Conservation (phyloP, 257 asterid genomes). For the Cruciata laevipes region DNA sequence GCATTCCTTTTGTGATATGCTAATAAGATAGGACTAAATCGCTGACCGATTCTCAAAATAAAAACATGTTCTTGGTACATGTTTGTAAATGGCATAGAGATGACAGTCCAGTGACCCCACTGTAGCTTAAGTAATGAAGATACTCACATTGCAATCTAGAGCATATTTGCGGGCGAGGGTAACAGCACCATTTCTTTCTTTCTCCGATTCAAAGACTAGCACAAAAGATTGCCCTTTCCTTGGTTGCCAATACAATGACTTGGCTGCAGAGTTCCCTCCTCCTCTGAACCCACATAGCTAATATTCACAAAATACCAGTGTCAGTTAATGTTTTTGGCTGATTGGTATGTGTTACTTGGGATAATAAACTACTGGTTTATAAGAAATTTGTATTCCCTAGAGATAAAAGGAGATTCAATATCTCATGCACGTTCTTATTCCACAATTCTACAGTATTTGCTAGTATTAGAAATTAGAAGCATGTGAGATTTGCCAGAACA, state of each 20-base stretch:
- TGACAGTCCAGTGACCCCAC: background rate
- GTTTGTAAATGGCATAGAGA: background rate
- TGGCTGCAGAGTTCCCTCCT: constrained; percentile 92
- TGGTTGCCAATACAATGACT: constrained; percentile 90
- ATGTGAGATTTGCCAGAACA: background rate
- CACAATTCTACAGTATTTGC: background rate
- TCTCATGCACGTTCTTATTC: background rate
- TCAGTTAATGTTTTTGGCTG: background rate
- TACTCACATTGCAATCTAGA: constrained; percentile 82
- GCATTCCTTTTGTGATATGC: too few relatives aligned
- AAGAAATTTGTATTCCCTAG: background rate
- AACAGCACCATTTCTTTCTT: constrained; percentile 75
- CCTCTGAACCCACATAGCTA: constrained; percentile 97
- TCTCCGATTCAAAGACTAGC: constrained; percentile 75
- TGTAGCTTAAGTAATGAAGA: background rate
- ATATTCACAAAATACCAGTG: background rate
- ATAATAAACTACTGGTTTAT: background rate
- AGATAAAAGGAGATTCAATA: background rate
- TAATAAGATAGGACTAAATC: too few relatives aligned
- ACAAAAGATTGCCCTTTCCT: constrained; percentile 85
- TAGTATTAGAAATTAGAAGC: background rate
- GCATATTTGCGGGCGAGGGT: constrained; percentile 76
- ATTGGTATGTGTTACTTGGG: background rate
- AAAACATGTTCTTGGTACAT: background rate
- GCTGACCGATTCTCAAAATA: too few relatives aligned